Evolutionary conservation across 257 asterid genomes (phyloP).

Genomic region (Handroanthus guayacan): DNA sequence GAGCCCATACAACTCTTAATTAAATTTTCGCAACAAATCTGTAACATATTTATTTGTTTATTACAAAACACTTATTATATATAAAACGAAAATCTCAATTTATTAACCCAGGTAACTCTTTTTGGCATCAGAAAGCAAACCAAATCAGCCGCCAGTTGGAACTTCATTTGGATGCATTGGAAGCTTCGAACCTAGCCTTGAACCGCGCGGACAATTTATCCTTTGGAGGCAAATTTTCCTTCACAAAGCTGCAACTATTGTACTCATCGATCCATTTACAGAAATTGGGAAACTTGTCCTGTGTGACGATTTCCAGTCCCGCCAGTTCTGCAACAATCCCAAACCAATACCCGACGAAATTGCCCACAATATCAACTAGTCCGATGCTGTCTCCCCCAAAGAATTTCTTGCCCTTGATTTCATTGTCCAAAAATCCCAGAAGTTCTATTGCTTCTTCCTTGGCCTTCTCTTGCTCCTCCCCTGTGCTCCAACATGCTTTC

Average conservation of each 20-base stretch:
- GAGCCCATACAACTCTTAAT: too few species aligned
- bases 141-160: background rate
- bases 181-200: background rate
- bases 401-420: constrained; percentile 45
- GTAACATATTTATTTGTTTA: too few species aligned
- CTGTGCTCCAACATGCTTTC: constrained; percentile 35
- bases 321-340: constrained; percentile 33
- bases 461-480: constrained; percentile 47
- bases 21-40: too few species aligned
- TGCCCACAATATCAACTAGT: constrained; percentile 41
- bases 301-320: constrained; percentile 44
- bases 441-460: constrained; percentile 44
- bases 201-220: constrained; percentile 29
- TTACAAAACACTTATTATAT: too few species aligned
- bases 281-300: constrained; percentile 50
- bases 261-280: constrained; percentile 45
- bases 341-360: constrained; percentile 1
- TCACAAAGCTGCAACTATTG: constrained; percentile 32
- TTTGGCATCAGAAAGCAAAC: background rate
- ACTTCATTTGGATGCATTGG: background rate
- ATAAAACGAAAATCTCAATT: background rate
- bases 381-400: constrained; percentile 53
- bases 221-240: constrained; percentile 49
- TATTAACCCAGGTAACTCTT: background rate
- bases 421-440: constrained; percentile 34